Base-by-base conservation (phyloP, 192 early-diverging fungal species). In the Phlyctochytrium bullatum region DNA sequence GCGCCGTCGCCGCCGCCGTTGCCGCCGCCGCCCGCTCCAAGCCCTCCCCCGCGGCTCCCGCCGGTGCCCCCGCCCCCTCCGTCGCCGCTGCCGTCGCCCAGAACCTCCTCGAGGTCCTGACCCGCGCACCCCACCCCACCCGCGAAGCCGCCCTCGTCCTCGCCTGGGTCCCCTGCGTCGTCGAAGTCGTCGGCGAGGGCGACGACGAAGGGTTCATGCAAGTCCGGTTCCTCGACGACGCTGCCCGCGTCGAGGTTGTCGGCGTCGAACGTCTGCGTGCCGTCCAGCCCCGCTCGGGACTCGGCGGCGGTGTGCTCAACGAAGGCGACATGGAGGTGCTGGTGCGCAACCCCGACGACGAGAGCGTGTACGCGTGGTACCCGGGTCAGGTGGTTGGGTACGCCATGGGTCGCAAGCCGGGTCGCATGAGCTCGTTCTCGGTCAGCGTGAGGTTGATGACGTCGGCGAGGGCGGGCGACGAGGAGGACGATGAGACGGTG, bases 151-250 rank as follows among this genome's bases (percentile, higher is more conserved):
- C 54, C 4, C 27, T 25, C 54, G 54, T 57, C 20, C 27, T 57
- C 54, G 54, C 20, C 54, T 57, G 54, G 54, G 54, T 57, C 6
- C 54, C 54, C 54, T 57, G 54, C 54, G 27, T 57, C 54, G 27
- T 57, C 54, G 54, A 57, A 25, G 54, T 57, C 27, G 54, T 57
- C 54, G 54, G 54, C 27, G 54, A 57, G 27, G 54, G 54, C 54
- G 54, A 57, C 54, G 54, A 57, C 54, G 54, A 57, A 57, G 54
- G 54, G 6, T 57, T 57, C 54, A 57, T 57, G 54, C 54, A 57
- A 25, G 54, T 57, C 27, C 12, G 54, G 20, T 57, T 57, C 54
- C 20, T 57, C 27, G 40, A 50, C n/a, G 54, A 14, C 12, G 54
- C 12, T 25, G 54, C 12, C 54, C 12, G 54, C 4, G 54, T 57